phyloP scores from a whole-genome alignment of 768 basidiomycete species.

The Mycena haematopus region DNA sequence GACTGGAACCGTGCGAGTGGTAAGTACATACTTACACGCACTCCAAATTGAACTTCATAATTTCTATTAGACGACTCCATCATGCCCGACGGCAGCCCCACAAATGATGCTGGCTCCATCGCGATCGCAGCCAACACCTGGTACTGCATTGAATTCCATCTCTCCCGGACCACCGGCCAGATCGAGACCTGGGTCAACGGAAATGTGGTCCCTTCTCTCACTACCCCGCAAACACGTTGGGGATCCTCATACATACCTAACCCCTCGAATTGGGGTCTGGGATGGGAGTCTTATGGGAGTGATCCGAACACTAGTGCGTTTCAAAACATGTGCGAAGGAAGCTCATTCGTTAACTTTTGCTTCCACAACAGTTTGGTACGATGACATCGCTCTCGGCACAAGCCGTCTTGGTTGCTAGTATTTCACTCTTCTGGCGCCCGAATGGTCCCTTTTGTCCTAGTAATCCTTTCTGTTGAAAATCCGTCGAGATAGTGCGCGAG shows the following conservation, averaged over 20 bases:
- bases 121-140: slow-evolving; percentile 31
- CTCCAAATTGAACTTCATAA: slow-evolving; percentile 14
- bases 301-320: slow-evolving; percentile 31
- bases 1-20: slow-evolving; percentile 32
- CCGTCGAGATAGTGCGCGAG: slow-evolving; percentile 19
- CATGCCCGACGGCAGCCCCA: slow-evolving; percentile 32
- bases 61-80: slow-evolving; percentile 31
- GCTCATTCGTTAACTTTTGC: slow-evolving; percentile 14
- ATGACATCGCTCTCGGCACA: slow-evolving; percentile 31
- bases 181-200: slow-evolving; percentile 32
- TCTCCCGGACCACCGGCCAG: slow-evolving; percentile 29
- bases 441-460: slow-evolving; percentile 21
- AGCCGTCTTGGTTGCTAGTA: slow-evolving; percentile 31
- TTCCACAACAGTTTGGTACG: slow-evolving; percentile 31
- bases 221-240: slow-evolving; percentile 32
- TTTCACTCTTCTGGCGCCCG: slow-evolving; percentile 19
- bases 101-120: slow-evolving; percentile 27
- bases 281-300: slow-evolving; percentile 31
- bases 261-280: slow-evolving; percentile 32
- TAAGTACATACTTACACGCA: slow-evolving; percentile 19
- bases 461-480: slow-evolving; percentile 20
- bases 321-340: slow-evolving; percentile 17
- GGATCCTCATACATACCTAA: slow-evolving; percentile 30
- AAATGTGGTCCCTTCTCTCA: slow-evolving; percentile 26
- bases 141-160: slow-evolving; percentile 33